phyloP scores from a whole-genome alignment of 2,329 filamentous ascomycete species.

The Colletotrichum sp. region DNA sequence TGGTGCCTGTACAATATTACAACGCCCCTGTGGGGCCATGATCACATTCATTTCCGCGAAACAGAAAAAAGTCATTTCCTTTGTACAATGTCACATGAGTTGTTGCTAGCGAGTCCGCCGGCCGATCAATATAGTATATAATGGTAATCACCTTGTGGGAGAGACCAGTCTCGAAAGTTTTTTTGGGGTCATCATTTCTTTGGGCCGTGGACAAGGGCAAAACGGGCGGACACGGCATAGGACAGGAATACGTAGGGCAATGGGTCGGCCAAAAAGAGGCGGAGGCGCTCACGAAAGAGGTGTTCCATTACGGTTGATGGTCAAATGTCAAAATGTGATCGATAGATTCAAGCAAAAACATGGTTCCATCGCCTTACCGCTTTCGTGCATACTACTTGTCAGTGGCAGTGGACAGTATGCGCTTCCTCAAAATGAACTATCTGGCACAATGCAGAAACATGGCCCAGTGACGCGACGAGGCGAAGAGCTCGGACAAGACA shows the following conservation, averaged over 20 bases:
- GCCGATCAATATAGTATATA: conserved; percentile 23
- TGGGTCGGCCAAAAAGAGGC: conserved; percentile 6
- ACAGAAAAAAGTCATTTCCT: conserved; percentile 14
- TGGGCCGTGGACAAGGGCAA: conserved; percentile 6
- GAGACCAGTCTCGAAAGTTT: conserved; percentile 11
- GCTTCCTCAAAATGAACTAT: not conserved
- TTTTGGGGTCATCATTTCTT: conserved; percentile 3
- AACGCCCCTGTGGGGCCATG: conserved; percentile 21
- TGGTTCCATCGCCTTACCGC: conserved; percentile 1
- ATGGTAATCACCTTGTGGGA: conserved; percentile 23
- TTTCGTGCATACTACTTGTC: not conserved
- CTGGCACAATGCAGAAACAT: not conserved
- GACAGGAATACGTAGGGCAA: conserved; percentile 16
- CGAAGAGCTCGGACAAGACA: not conserved
- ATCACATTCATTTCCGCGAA: not conserved
- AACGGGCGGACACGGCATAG: conserved; percentile 7
- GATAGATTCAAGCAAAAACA: conserved; percentile 8
- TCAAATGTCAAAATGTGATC: conserved; percentile 9
- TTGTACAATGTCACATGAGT: conserved; percentile 20
- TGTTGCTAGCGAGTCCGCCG: conserved; percentile 10
- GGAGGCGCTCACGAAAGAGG: conserved; percentile 15
- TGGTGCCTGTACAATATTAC: conserved; percentile 28
- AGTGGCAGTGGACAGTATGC: not conserved
- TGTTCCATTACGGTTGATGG: conserved; percentile 16
- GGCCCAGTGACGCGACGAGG: not conserved